Base-by-base conservation (phyloP, 768 basidiomycete species). In the Suillus subalutaceus region DNA sequence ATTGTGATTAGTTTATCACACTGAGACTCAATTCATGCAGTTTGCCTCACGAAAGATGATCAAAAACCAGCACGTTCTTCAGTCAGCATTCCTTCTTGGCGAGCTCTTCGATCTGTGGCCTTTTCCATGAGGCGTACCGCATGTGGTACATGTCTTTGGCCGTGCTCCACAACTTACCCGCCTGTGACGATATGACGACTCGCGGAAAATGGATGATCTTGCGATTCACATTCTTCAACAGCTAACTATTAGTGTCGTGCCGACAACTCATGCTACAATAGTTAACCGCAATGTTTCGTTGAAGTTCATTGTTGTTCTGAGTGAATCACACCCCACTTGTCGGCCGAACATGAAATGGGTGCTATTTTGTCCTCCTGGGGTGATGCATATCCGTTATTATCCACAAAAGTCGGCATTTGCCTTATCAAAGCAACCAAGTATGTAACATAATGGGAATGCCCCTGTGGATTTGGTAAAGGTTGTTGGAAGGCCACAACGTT, bases 381-480 rank as follows among this genome's bases (percentile, higher is more conserved):
- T 53, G 16, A 32, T 53, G 32, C 6, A 7, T 56, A 56, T n/a
- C 9, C 6, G 50, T 15, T 15, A 15, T 50, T 4, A 50, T 50
- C 52, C 52, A 6, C 20, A n/a, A 35, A 26, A 56, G 20, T n/a
- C 18, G 6, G 10, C 6, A 13, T 56, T 35, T 56, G 18, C 20
- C 55, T 20, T 35, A 6, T 37, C 32, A 20, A 56, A 56, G 55
- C 12, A 12, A 56, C 3, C 6, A n/a, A 56, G 55, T 13, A 37
- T 56, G 38, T 18, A 18, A 40, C 38, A n/a, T 30, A 64, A 64
- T 55, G 66, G 38, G 40, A 30, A 60, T 65, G 62, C 69, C 70
- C 70, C 73, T 77, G 65, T 66, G 50, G 53, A 40, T 37, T 61
- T 30, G 53, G 4, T 40, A 59, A 64, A 26, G 26, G 26, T 62